These are phyloP conservation scores for Botrytis paeoniae DNA, from an alignment of 2,329 filamentous ascomycete genomes.

Conservation along the genomic window DNA sequence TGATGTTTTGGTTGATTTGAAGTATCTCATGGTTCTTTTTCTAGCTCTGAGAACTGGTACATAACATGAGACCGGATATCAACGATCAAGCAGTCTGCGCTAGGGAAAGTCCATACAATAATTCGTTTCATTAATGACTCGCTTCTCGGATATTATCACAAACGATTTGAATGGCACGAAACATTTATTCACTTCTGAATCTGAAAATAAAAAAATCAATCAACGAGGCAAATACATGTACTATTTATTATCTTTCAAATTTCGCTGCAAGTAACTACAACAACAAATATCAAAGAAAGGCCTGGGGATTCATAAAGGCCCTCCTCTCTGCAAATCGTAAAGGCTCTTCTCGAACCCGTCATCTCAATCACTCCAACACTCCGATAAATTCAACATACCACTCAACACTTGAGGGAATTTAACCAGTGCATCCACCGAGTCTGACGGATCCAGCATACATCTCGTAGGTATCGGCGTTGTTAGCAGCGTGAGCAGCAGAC, in stretches of 20 bases:
- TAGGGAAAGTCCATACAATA: neutral
- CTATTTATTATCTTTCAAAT: neutral
- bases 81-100: neutral
- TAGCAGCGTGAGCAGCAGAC: constrained; percentile 26
- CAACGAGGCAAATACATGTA: neutral
- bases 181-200: neutral
- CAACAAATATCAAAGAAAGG: neutral
- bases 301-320: neutral
- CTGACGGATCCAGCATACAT: constrained; percentile 32
- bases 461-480: constrained; percentile 33
- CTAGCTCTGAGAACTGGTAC: neutral
- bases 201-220: neutral
- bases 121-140: too few relatives aligned
- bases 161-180: neutral
- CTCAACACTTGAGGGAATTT: neutral
- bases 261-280: neutral
- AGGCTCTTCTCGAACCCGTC: neutral
- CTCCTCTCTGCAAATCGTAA: neutral
- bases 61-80: neutral
- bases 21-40: neutral
- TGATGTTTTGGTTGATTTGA: neutral
- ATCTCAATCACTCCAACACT: neutral
- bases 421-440: constrained; percentile 27
- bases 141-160: neutral
- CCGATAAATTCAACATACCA: neutral